Percentiles rank a stretch among this genome's conserved stretches.
These are phyloP conservation scores for Colletotrichum tamarilloi DNA, from an alignment of 2,329 filamentous ascomycete species.

Conservation along the genomic window DNA sequence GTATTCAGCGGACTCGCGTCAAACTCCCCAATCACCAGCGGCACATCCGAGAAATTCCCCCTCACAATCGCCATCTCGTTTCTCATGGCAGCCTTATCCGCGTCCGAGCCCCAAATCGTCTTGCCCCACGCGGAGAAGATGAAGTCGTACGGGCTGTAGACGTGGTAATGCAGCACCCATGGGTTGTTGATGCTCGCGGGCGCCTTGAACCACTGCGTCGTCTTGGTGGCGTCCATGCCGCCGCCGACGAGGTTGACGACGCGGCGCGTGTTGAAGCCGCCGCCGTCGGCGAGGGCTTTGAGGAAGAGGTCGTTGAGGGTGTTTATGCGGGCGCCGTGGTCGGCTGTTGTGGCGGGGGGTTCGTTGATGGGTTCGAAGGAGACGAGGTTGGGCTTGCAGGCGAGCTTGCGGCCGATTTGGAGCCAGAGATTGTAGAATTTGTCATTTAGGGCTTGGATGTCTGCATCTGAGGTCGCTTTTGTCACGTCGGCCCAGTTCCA, in stretches of 20 bases:
- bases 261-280: conserved; percentile 65
- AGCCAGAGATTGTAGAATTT: conserved; percentile 67
- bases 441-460: conserved; percentile 64
- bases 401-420: conserved; percentile 65
- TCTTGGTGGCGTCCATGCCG: conserved; percentile 59
- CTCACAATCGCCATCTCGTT: conserved; percentile 62
- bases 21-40: conserved; percentile 69
- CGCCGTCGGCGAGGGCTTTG: conserved; percentile 61
- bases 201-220: conserved; percentile 63
- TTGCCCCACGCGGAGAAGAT: conserved; percentile 65
- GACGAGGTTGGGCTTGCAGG: conserved; percentile 63
- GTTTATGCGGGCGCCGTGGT: conserved; percentile 62
- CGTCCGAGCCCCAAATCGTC: conserved; percentile 67
- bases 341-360: conserved; percentile 62
- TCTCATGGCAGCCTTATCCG: conserved; percentile 61
- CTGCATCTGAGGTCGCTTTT: conserved; percentile 48
- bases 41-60: conserved; percentile 65
- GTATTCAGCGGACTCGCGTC: conserved; percentile 60
- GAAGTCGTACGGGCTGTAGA: conserved; percentile 67
- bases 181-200: conserved; percentile 63
- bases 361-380: conserved; percentile 72
- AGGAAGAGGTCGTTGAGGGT: conserved; percentile 68
- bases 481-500: conserved; percentile 69
- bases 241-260: conserved; percentile 67
- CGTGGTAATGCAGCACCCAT: conserved; percentile 71